Evolutionary conservation across 2,329 filamentous ascomycete species (phyloP), one percentile per base, ranked within the genome.

Genomic region (Colletotrichum graminicola): DNA sequence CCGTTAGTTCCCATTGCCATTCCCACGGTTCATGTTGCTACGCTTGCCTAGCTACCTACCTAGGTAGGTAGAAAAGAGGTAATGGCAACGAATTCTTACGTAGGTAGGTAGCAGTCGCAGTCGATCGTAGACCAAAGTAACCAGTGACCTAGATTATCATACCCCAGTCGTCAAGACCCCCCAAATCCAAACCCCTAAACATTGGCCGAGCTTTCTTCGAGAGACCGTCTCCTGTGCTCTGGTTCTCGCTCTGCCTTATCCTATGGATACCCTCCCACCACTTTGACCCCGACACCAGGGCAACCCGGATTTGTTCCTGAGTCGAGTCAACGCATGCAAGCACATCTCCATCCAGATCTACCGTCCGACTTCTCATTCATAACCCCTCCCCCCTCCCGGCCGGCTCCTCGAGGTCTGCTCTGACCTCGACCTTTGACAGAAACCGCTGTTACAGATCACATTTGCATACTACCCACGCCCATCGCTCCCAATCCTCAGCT

Each of bases 301-400:
- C 65, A 68, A 63, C 68, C 68, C 51, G 65, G 68, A 71, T 68
- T 59, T 68, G 45, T 52, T 60, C 59, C 59, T 63, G 68, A 63
- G 68, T 71, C 68, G 68, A 63, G 68, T 68, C 68, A 68, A 68
- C 56, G 61, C 63, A 62, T 51, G 51, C 63, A 62, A 43, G 51
- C 63, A 29, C 64, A 63, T 63, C 63, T 71, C 49, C 47, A 64
- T 52, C 52, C 52, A 23, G 34, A 56, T 34, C 52, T 7, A 67
- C 63, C 47, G 56, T 57, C 26, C 36, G 23, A 32, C 67, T 62
- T 71, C 66, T 70, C 32, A 49, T 67, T 70, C 55, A 60, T 66
- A 55, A 70, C 56, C 67, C 63, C 56, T 57, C 43, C 63, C 61
- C 66, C 11, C 51, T 55, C 54, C 45, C 45, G 18, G 23, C 32